Conservation (phyloP, 345 rosid genomes). For the Euclidium syriacum region DNA sequence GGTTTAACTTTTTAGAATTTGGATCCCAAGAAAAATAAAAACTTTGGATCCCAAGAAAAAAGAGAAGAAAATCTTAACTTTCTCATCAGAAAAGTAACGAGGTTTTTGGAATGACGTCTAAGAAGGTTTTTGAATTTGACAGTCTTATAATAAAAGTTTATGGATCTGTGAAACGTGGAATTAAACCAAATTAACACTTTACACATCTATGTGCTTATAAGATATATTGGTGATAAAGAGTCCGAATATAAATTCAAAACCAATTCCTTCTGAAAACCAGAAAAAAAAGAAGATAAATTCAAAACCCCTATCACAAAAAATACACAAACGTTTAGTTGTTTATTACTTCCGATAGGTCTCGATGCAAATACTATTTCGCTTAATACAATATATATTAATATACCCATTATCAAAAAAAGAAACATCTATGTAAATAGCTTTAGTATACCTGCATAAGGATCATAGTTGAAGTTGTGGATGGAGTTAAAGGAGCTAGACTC, state of each 20-base stretch:
- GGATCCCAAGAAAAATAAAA: constrained; percentile 17
- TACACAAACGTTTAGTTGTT: too few species aligned
- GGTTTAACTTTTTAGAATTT: constrained; percentile 17
- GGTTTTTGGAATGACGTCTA: constrained; percentile 8
- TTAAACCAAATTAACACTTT: neutral
- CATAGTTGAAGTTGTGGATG: constrained; percentile 53
- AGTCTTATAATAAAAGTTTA: too few species aligned
- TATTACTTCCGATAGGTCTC: too few species aligned
- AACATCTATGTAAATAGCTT: neutral
- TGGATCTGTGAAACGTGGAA: neutral
- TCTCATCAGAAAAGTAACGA: constrained; percentile 2
- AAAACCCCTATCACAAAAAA: neutral
- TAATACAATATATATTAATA: too few species aligned
- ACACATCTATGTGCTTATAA: neutral
- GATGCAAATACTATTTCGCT: too few species aligned
- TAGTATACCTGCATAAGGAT: constrained; percentile 56
- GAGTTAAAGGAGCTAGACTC: constrained; percentile 46
- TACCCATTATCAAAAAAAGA: neutral
- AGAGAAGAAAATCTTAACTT: constrained; percentile 3
- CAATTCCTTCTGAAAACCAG: too few species aligned
- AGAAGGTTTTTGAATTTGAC: too few species aligned
- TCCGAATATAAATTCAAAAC: neutral
- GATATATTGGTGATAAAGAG: neutral
- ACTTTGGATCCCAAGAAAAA: constrained; percentile 13
- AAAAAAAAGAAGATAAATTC: neutral